These are phyloP conservation scores for Daldinia sp. DNA, from an alignment of 2,329 filamentous ascomycete species.

Conservation along the genomic window DNA sequence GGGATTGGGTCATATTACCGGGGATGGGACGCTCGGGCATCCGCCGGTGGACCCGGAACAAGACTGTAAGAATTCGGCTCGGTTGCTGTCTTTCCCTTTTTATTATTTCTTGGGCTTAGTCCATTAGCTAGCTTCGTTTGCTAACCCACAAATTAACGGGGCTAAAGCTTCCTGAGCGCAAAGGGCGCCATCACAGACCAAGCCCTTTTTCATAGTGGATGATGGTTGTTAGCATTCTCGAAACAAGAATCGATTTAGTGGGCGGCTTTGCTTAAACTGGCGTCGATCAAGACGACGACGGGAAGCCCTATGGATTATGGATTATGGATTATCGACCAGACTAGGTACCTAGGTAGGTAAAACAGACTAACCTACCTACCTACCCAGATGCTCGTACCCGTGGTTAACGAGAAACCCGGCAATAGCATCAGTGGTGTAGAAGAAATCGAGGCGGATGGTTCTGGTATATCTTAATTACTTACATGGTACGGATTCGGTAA, in stretches of 20 bases:
- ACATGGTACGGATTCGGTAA: conserved; percentile 3
- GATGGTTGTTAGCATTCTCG: neutral
- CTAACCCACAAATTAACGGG: conserved; percentile 11
- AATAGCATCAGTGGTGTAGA: neutral
- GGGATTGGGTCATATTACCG: conserved; percentile 1
- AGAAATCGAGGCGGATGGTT: neutral
- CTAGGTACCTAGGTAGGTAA: too few species aligned
- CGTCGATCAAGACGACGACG: conserved; percentile 15
- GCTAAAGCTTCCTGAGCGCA: conserved; percentile 21
- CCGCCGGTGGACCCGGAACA: conserved; percentile 9
- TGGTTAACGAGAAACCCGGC: neutral
- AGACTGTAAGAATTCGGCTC: conserved; percentile 8
- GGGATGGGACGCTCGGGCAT: conserved; percentile 17
- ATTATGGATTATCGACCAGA: conserved; percentile 5
- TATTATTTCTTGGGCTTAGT: neutral
- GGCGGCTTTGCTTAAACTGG: neutral
- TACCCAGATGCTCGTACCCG: neutral
- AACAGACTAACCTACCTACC: too few species aligned
- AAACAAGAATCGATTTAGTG: neutral
- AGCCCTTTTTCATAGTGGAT: conserved; percentile 17
- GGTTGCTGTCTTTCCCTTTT: neutral
- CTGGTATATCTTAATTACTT: neutral
- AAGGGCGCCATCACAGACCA: conserved; percentile 5
- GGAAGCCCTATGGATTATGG: conserved; percentile 10
- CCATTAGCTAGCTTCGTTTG: conserved; percentile 1